Base-by-base conservation (phyloP, 768 basidiomycete species). In the Collybiopsis confluens region DNA sequence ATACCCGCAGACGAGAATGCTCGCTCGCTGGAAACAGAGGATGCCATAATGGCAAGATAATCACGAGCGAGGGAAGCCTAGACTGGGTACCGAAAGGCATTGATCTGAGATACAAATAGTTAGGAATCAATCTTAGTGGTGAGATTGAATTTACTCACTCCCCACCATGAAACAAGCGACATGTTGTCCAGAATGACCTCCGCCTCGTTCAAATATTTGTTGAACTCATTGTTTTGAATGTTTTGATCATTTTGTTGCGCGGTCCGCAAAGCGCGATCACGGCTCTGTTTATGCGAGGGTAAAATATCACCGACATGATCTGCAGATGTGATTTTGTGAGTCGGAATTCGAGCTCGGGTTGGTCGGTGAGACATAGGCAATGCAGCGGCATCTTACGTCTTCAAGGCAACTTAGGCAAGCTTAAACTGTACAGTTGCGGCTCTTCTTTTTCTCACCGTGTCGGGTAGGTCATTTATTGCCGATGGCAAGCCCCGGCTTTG, bases 21-120 rank as follows among this genome's bases (percentile, higher is more conserved):
- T 2, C 60, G 56, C 47, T 70, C 65, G 53, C 61, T 63, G 1
- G 67, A 68, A 4, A 70, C 70, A 1, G 64, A 70, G 16, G 50
- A 58, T 23, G 59, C 61, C 65, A 66, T 65, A 43, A 68, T 61
- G 10, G 68, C 55, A 5, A 65, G 58, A 42, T 62, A 66, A 43
- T 67, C 67, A 2, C 58, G 35, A 1, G 63, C 65, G 20, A 69
- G 58, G n/a, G 62, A 60, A 7, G 54, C 60, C 68, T 67, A 68
- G 16, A 62, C 59, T 8, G 64, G 63, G 51, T 61, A 62, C 8
- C 50, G 57, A 15, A 21, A 16, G 0, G 52, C 43, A 46, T 63
- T 62, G 6, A 56, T 21, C 64, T 65, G 26, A 2, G 49, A 21
- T n/a, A 52, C n/a, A 18, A 13, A 24, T 16, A 26, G 41, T 40